Evolutionary conservation across 768 basidiomycete species (phyloP), one percentile per base, ranked within the genome.

Genomic region (Termitomyces titanicus): DNA sequence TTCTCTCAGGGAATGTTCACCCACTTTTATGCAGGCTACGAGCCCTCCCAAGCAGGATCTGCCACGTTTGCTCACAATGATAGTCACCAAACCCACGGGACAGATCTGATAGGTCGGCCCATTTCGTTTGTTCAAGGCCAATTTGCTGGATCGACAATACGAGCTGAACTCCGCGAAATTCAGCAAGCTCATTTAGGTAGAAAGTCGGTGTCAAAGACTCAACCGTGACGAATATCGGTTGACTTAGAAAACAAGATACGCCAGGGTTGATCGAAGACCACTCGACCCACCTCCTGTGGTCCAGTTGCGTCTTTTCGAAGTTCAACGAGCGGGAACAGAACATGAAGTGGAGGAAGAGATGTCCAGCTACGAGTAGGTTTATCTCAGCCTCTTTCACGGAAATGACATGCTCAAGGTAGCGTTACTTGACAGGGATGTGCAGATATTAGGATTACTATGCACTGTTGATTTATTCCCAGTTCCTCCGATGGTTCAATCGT

Each of bases 401-500:
- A 47, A 7, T 31, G 22, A 31, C 17, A 50, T n/a, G 37, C 54
- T 43, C 47, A 35, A 50, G n/a, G 31, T 56, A 52, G 24, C 52
- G 50, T 61, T 31, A 45, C 54, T 25, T 53, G 22, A 31, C 39
- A 89, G 88, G 40, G 79, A 81, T 39, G 68, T 86, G 43, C 80
- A 85, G 52, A 74, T 74, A n/a, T 74, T 82, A 29, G 90, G 89
- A 2, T 74, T 90, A 12, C 66, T 92, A 15, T 91, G 90, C 68
- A 88, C 85, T 3, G 87, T 88, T 38, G 90, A 92, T 69, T 74
- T 92, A 17, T 89, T 88, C 58, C 85, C 84, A 4, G 79, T 88
- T 8, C 74, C 78, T 11, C 50, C 9, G 39, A 46, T 45, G 35
- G 44, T 37, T 27, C 51, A 50, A 45, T 43, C 42, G 20, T 35